A percentile compares a stretch with the other conserved stretches of the same genome.
These are phyloP conservation scores for Gracilaria caudata DNA, from an alignment of 23 red algal species.

Conservation along the genomic window DNA sequence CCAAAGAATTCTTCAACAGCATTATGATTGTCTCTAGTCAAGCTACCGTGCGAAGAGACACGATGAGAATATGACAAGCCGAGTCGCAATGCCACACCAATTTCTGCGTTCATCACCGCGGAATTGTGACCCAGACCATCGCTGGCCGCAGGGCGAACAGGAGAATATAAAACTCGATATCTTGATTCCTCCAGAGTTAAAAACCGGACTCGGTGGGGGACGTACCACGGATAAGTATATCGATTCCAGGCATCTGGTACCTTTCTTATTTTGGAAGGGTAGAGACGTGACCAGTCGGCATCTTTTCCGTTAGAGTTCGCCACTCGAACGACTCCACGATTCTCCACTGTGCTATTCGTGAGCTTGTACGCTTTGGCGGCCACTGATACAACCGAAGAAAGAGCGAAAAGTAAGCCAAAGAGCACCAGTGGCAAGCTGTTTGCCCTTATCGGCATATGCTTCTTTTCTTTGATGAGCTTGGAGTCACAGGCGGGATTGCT, in stretches of 20 bases:
- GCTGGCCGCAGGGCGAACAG: constrained; percentile 24
- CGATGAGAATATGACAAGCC: constrained; percentile 65
- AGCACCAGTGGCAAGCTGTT: background rate
- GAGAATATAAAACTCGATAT: constrained; percentile 53
- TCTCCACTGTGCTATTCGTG: background rate
- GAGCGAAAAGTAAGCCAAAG: background rate
- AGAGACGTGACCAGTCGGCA: background rate
- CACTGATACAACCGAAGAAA: constrained; percentile 8
- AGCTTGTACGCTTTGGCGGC: background rate
- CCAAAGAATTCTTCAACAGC: constrained; percentile 70
- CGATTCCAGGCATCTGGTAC: constrained; percentile 30
- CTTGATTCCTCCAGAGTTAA: constrained; percentile 38
- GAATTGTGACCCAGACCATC: constrained; percentile 65
- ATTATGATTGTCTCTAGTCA: constrained; percentile 25
- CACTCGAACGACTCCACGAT: background rate
- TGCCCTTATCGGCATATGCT: background rate
- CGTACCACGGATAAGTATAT: constrained; percentile 39
- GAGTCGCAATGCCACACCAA: constrained; percentile 54
- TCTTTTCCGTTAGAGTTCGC: too few species aligned
- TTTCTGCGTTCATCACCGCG: constrained; percentile 46
- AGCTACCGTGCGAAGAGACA: constrained; percentile 8
- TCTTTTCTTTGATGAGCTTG: background rate
- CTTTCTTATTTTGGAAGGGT: constrained; percentile 6
- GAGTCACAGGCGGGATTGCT: background rate
- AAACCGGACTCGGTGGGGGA: constrained; percentile 45